These are phyloP conservation scores for Discostella stelligera DNA, from an alignment of 352 stramenopile genomes.

Conservation along the genomic window DNA sequence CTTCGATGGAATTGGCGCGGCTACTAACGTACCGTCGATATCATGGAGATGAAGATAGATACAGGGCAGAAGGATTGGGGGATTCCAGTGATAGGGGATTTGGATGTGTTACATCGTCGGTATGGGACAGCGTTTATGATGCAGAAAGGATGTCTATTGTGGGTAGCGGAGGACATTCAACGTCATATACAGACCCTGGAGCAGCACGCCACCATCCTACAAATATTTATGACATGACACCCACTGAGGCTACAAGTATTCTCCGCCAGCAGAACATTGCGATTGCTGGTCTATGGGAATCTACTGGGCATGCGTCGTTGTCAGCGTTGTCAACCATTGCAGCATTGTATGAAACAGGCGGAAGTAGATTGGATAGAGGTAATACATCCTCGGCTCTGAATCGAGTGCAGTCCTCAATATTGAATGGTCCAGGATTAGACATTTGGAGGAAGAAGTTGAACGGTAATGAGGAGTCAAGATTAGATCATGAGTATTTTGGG, in stretches of 20 bases:
- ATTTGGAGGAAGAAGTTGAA: conserved; percentile 4
- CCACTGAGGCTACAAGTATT: conserved; percentile 23
- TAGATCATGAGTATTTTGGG: neutral
- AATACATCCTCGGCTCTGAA: conserved; percentile 8
- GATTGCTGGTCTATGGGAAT: conserved; percentile 42
- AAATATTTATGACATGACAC: conserved; percentile 35
- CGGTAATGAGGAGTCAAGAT: neutral
- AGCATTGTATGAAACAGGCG: conserved; percentile 25
- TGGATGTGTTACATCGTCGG: conserved; percentile 22
- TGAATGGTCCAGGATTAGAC: conserved; percentile 29
- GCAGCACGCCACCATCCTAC: conserved; percentile 4
- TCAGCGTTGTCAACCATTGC: conserved; percentile 28
- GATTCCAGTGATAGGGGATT: neutral
- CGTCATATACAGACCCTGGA: conserved; percentile 1
- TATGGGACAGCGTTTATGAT: conserved; percentile 30
- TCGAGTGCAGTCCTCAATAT: conserved; percentile 32
- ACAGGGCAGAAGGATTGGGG: neutral
- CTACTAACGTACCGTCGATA: conserved; percentile 22
- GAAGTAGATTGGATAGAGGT: neutral
- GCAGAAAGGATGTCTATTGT: conserved; percentile 14
- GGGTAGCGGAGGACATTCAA: conserved; percentile 13
- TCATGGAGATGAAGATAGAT: conserved; percentile 12
- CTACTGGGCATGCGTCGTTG: conserved; percentile 38
- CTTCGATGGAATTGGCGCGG: conserved; percentile 56
- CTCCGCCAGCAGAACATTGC: conserved; percentile 24